A percentile compares a stretch with the other conserved stretches of the same genome.
These are phyloP conservation scores for Thecamonas trahens DNA, from an alignment of 78 protist genomes.

Conservation along the genomic window DNA sequence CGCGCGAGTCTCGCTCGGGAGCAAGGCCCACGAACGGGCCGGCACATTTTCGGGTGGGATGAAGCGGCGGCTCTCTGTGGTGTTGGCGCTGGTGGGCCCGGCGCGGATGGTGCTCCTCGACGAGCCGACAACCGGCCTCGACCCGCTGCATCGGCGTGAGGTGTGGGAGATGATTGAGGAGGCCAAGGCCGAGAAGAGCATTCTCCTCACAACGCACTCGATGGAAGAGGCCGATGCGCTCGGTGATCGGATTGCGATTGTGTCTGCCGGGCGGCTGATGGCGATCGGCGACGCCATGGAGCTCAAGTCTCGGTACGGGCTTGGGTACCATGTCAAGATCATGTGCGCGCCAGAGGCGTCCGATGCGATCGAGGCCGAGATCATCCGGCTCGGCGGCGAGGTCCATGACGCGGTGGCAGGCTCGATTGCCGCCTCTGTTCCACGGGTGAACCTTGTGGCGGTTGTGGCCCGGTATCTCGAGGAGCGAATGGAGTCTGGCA, in stretches of 20 bases:
- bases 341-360: no score
- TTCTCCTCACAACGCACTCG: slow-evolving; percentile 84
- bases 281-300: slow-evolving; percentile 32
- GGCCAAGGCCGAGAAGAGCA: slow-evolving; percentile 4
- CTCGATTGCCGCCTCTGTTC: no score
- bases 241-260: slow-evolving; percentile 56
- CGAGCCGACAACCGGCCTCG: slow-evolving; percentile 77
- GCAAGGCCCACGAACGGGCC: not conserved
- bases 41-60: slow-evolving; percentile 75
- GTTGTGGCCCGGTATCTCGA: no score
- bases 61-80: slow-evolving; percentile 74
- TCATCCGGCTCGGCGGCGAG: no score
- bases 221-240: slow-evolving; percentile 80
- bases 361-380: no score
- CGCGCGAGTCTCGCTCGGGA: not conserved
- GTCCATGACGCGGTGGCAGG: no score
- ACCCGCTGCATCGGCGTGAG: slow-evolving; percentile 57
- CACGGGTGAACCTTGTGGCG: no score
- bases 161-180: slow-evolving; percentile 33
- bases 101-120: slow-evolving; percentile 58
- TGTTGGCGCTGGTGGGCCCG: slow-evolving; percentile 65
- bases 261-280: slow-evolving; percentile 31
- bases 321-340: slow-evolving; percentile 58
- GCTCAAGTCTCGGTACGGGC: slow-evolving; percentile 58
- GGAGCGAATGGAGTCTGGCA: no score